Base-by-base conservation (phyloP, 352 stramenopile genomes). In the Globisporangium acanthophoron region DNA sequence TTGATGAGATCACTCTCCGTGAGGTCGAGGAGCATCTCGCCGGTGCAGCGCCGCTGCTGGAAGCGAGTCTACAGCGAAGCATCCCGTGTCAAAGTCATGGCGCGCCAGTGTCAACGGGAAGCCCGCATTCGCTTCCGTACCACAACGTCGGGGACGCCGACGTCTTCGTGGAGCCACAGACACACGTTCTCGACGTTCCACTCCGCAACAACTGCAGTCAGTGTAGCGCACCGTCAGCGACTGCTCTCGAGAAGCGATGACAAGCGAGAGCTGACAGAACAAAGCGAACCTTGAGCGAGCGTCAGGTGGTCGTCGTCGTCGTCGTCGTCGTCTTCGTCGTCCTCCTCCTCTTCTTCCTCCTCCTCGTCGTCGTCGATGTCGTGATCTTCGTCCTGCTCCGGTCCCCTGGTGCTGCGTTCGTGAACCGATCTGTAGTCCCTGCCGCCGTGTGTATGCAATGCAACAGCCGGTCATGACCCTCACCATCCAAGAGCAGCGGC, bases 121-220 rank as follows among this genome's bases (percentile, higher is more conserved):
- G 8, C 7, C 4, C 20, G 21, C 20, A 29, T 1, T 1, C 48
- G 13, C 12, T 20, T 15, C 45, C 62, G 21, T 75, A 90, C 83
- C 70, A 90, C 83, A 27, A 91, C 74, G 46, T 90, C 75, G 3
- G 72, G 72, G 0, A 90, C 77, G 0, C 76, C 80, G 3, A 90
- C 80, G 35, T 92, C 83, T 69, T 92, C 80, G 45, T 86, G 69
- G 4, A 92, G 71, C 83, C 83, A 92, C 1, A 90, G 58, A 35
- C 80, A 92, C 3, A 92, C 83, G 49, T 89, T 88, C 35, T 90
- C 83, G n/a, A 91, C 78, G 20, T 66, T 90, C 83, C 83, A 92
- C 39, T 90, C 78, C 1, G 74, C 73, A 12, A 92, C 80, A 15
- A 90, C 83, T 86, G 48, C 16, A 18, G 15, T 45, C 24, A 43